Evolutionary conservation across 148 eudicot genomes (phyloP), one percentile per base, ranked within the genome.

Genomic region (Fagopyrum tataricum): DNA sequence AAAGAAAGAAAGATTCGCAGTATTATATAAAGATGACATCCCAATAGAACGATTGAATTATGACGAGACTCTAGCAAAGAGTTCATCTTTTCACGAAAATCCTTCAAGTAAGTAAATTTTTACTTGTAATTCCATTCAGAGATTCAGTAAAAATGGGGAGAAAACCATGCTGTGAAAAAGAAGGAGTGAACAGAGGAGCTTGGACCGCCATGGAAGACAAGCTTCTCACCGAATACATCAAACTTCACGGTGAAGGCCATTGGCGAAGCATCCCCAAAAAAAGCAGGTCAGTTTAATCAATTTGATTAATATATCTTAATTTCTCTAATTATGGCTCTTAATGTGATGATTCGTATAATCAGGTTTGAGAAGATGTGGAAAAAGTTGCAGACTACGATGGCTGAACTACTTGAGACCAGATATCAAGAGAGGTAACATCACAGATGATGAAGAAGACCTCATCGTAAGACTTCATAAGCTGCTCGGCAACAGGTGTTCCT

Each of bases 171-270:
- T 61, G 67, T 61, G 67, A 61, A 61, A 61, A 61, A 41, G 41
- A 61, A 61, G 41, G 41, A 4, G 5, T 61, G 7, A 61, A 61
- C 14, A 61, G 67, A 9, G 67, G 67, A 12, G 41, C 67, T 12
- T 61, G 67, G 67, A 61, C 67, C 2, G 67, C 67, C 67, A 61
- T 61, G 41, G 67, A 61, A 61, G 67, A 61, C n/a, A 31, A 61
- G 67, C 67, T 61, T 31, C 67, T 61, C n/a, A 61, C 40, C 1
- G 67, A 26, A 12, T 31, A 61, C 67, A 26, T 61, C 41, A 61
- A 61, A 13, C 67, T 61, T 13, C 67, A 26, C 3, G 67, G 67
- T 7, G 67, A 26, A 12, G 67, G 67, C 67, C 67, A 31, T 24
- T 61, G 67, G 67, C 42, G 67, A 61, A 11, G 0, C 17, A 40